A percentile compares a stretch with the other conserved stretches of the same genome.
Evolutionary conservation across 192 early-diverging fungal genomes (phyloP).

Genomic region (Entophlyctis luteolus): DNA sequence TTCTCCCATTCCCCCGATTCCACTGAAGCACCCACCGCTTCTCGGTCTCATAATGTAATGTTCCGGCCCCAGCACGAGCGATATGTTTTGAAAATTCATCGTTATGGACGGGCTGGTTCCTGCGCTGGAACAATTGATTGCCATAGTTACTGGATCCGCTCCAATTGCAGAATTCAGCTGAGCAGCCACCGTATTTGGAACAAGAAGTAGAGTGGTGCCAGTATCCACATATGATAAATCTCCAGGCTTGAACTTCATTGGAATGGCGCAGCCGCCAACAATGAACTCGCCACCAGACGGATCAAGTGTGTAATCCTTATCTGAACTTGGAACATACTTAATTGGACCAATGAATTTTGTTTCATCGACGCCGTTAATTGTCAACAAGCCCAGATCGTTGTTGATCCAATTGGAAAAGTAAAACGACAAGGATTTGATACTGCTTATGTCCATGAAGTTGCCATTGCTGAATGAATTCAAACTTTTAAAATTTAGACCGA

Average conservation of each 20-base stretch:
- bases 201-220: constrained; percentile 32
- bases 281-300: not conserved
- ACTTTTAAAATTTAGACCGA: constrained; percentile 11
- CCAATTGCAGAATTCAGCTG: constrained; percentile 32
- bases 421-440: not conserved
- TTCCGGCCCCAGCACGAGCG: not conserved
- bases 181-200: constrained; percentile 17
- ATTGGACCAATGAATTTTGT: not conserved
- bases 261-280: too few relatives aligned
- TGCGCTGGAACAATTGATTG: constrained; percentile 5
- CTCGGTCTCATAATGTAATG: constrained; percentile 19
- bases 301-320: not conserved
- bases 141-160: constrained; percentile 5
- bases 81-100: not conserved
- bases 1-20: constrained; percentile 13
- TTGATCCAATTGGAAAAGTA: not conserved
- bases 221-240: constrained; percentile 29
- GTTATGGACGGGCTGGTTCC: constrained; percentile 12
- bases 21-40: constrained; percentile 18
- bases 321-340: not conserved
- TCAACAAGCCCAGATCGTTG: not conserved
- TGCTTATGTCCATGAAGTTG: not conserved
- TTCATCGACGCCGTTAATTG: not conserved
- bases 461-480: constrained; percentile 4
- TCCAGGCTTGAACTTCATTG: not conserved